Percentiles rank a stretch among this genome's conserved stretches.
phyloP scores from a whole-genome alignment of 768 basidiomycete species.

The Kwoniella heveanensis region DNA sequence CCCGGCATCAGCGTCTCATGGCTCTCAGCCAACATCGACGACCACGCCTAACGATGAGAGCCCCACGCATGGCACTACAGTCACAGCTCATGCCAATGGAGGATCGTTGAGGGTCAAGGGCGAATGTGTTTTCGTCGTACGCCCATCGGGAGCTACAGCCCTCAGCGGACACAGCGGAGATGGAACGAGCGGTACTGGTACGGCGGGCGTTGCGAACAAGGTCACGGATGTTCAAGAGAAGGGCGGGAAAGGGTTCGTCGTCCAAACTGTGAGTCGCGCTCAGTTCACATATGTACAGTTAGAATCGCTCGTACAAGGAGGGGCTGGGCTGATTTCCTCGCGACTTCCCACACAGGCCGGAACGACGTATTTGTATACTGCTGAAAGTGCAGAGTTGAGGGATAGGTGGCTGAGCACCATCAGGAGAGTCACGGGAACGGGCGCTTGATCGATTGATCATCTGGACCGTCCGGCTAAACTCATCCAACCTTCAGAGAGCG shows the following conservation, averaged over 20 bases:
- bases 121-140: constrained; percentile 46
- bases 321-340: too few relatives aligned
- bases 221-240: constrained; percentile 42
- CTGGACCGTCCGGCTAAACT: too few relatives aligned
- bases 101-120: constrained; percentile 38
- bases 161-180: background rate
- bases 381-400: constrained; percentile 32
- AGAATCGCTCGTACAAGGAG: too few relatives aligned
- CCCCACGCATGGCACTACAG: background rate
- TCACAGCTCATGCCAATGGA: background rate
- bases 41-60: background rate
- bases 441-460: background rate
- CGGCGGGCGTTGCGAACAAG: constrained; percentile 19
- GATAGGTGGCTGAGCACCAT: constrained; percentile 30
- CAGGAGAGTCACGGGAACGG: background rate
- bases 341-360: too few relatives aligned
- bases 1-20: background rate
- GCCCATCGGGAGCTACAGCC: constrained; percentile 20
- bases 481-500: too few relatives aligned
- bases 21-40: background rate
- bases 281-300: too few relatives aligned
- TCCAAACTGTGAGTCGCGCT: constrained; percentile 53
- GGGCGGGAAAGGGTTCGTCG: constrained; percentile 42
- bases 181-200: constrained; percentile 12
- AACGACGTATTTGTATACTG: constrained; percentile 28